Evolutionary conservation across 2,329 filamentous ascomycete species (phyloP), one percentile per base, ranked within the genome.

Genomic region (Colletotrichum agaves): DNA sequence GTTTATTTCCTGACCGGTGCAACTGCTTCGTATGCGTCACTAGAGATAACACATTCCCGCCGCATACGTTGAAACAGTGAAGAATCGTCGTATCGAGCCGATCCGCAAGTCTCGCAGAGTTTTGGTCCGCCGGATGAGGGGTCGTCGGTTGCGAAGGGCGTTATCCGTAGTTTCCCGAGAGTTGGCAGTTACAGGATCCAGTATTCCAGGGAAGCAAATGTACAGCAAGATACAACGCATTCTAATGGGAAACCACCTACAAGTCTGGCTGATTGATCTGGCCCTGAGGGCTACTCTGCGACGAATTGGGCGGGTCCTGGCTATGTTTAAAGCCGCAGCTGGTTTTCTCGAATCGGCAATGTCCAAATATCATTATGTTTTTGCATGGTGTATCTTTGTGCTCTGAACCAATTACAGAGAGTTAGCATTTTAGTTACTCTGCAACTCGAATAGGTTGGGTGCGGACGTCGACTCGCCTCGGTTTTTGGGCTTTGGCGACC

Each of bases 261-360:
- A 79, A 81, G 63, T 89, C 87, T 75, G 79, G 74, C 74, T 84
- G 83, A 67, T 75, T 74, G 39, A 23, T 63, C 59, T 67, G 58
- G 23, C 61, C 39, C n/a, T 62, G 44, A 4, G 61, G 66, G 49
- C 53, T 69, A 41, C 71, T 70, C 43, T 63, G 56, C 44, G 61
- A 71, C 33, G 69, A 67, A 39, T 75, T 79, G 63, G 76, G 81
- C 79, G 90, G 93, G 73, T 88, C 85, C 67, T 89, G 88, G 72
- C 96, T 93, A 80, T 97, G 94, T 76, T 94, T 96, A 81, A 97
- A 97, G 72, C 91, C 90, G 81, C 94, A 97, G 81, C 93, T 93
- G 81, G 93, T 91, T 76, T 97, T 93, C 82, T 97, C 93, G 80
- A 94, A 97, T 71, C 93, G 91, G 79, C 94, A 98, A 80, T 95